These are phyloP conservation scores for Coemansia sp. DNA, from an alignment of 192 early-diverging fungal species.

Conservation along the genomic window DNA sequence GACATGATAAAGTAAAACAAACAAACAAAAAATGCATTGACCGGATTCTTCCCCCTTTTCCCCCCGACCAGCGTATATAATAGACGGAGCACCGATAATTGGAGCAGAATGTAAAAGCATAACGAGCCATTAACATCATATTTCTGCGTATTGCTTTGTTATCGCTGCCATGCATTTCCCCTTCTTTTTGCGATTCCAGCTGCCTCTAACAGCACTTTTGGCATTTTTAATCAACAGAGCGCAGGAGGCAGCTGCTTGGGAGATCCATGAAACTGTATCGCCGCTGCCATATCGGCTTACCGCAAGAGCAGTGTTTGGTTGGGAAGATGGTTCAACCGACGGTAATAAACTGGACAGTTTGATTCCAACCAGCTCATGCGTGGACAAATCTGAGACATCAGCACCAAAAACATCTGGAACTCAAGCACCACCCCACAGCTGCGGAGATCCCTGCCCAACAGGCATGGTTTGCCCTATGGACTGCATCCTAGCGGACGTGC, in stretches of 20 bases:
- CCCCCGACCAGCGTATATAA: not conserved
- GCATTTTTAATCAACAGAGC: not conserved
- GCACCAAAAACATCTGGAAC: not conserved
- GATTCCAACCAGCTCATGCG: not conserved
- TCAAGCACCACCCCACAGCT: not conserved
- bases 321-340: not conserved
- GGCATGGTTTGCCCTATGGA: slow-evolving; percentile 2
- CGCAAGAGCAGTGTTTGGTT: not conserved
- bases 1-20: not conserved
- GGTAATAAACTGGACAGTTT: not conserved
- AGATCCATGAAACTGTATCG: not conserved
- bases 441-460: not conserved
- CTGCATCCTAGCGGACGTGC: not conserved
- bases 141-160: not conserved
- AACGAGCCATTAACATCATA: not conserved
- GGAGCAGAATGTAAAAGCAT: not conserved
- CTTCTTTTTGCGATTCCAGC: not conserved
- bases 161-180: not conserved
- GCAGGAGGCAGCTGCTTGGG: not conserved
- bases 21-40: not conserved
- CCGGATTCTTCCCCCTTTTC: not conserved
- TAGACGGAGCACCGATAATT: not conserved
- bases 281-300: not conserved
- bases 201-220: not conserved
- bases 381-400: not conserved